These are phyloP conservation scores for Mortierella sp. DNA, from an alignment of 371 early-diverging fungal genomes.

Conservation along the genomic window DNA sequence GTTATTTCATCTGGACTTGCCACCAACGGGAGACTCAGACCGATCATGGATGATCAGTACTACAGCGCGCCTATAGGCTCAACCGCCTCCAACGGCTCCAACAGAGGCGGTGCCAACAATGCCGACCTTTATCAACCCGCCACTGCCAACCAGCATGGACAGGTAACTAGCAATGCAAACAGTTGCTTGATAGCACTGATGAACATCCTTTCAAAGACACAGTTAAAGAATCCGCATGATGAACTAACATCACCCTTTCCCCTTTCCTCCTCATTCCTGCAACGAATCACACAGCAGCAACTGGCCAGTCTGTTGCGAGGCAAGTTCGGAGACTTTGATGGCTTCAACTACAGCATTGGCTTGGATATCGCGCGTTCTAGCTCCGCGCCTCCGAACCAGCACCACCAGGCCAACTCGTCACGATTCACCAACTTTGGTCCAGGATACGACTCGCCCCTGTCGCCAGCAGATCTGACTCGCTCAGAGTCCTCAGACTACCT, in stretches of 20 bases:
- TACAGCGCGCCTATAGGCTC: conserved; percentile 4
- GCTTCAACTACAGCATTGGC: conserved; percentile 28
- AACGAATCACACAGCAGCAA: conserved; percentile 13
- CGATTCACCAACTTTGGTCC: conserved; percentile 34
- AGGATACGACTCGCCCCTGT: conserved; percentile 40
- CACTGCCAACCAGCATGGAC: conserved; percentile 32
- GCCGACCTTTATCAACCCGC: conserved; percentile 29
- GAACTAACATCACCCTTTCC: not conserved
- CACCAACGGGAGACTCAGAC: no score
- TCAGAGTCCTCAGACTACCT: conserved; percentile 38
- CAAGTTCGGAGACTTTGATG: conserved; percentile 44
- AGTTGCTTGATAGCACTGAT: not conserved
- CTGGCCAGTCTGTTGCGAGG: conserved; percentile 38
- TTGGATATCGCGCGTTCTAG: conserved; percentile 44
- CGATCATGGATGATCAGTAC: conserved; percentile 17
- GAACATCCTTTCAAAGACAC: not conserved
- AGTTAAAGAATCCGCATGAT: not conserved
- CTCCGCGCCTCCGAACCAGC: conserved; percentile 52
- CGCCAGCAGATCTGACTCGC: conserved; percentile 31
- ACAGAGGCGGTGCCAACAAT: conserved; percentile 4
- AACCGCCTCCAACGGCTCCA: not conserved
- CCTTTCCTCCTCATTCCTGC: not conserved
- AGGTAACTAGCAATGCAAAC: conserved; percentile 16
- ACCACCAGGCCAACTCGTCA: conserved; percentile 19
- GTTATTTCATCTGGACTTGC: conserved; percentile 15